These are phyloP conservation scores for Talaromyces sp. DNA, from an alignment of 2,329 filamentous ascomycete genomes.

Conservation along the genomic window DNA sequence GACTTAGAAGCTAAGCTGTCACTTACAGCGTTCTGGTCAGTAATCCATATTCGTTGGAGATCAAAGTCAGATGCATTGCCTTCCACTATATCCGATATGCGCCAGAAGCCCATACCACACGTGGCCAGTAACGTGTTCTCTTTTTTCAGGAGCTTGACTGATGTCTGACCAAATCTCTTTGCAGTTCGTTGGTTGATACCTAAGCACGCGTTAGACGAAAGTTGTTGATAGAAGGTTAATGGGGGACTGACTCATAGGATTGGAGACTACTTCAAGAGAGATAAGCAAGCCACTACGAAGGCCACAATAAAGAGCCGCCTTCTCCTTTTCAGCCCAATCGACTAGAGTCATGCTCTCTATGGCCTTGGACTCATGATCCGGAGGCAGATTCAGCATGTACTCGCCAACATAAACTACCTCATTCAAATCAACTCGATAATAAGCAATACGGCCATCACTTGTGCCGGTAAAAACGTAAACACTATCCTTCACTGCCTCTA, in stretches of 20 bases:
- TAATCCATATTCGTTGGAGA: slow-evolving; percentile 40
- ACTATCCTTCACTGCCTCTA: slow-evolving; percentile 28
- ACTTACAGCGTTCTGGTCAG: slow-evolving; percentile 42
- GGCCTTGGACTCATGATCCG: slow-evolving; percentile 32
- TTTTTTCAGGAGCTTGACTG: slow-evolving; percentile 33
- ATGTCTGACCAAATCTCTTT: slow-evolving; percentile 35
- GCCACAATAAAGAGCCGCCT: slow-evolving; percentile 41
- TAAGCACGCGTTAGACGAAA: slow-evolving; percentile 23
- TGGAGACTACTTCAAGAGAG: slow-evolving; percentile 32
- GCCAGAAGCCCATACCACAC: slow-evolving; percentile 41
- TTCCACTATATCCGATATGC: slow-evolving; percentile 29
- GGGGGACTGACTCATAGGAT: slow-evolving; percentile 18
- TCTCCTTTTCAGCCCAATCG: slow-evolving; percentile 18
- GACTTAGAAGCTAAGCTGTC: not conserved
- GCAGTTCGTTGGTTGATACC: slow-evolving; percentile 32
- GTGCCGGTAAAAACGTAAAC: slow-evolving; percentile 41
- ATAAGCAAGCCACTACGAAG: slow-evolving; percentile 46
- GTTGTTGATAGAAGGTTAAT: slow-evolving; percentile 15
- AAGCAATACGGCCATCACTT: slow-evolving; percentile 35
- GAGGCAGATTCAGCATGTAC: slow-evolving; percentile 24
- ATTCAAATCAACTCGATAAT: slow-evolving; percentile 28
- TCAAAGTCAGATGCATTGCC: slow-evolving; percentile 26
- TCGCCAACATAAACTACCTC: slow-evolving; percentile 25
- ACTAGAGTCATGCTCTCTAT: slow-evolving; percentile 36
- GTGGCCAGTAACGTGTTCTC: slow-evolving; percentile 32